Evolutionary conservation across 164 flowering plant genomes (phyloP).

Genomic region (Kingdonia uniflora): DNA sequence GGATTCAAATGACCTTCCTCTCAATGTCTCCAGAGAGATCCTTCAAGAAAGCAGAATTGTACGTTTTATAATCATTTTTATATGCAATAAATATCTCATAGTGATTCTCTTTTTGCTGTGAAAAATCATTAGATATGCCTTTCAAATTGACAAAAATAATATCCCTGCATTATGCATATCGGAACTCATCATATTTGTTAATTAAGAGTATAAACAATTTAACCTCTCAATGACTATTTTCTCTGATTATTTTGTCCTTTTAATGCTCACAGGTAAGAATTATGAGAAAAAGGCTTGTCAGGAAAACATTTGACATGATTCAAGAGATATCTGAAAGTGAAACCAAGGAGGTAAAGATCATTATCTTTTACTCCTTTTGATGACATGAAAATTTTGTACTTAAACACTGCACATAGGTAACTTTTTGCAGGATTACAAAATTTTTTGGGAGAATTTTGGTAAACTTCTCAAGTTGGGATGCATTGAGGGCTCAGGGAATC

Average conservation of each 20-base stretch:
- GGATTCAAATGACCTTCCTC: conserved; percentile 95
- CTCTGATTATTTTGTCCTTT: neutral
- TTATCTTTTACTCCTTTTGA: neutral
- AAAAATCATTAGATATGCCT: neutral
- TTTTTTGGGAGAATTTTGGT: conserved; percentile 99
- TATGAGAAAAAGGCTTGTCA: conserved; percentile 95
- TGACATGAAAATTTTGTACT: neutral
- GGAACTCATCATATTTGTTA: too few relatives aligned
- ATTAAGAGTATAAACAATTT: too few relatives aligned
- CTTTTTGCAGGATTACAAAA: conserved; percentile 75
- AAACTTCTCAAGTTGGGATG: conserved; percentile 87
- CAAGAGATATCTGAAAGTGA: conserved; percentile 85
- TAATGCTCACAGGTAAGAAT: conserved; percentile 62
- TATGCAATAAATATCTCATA: neutral
- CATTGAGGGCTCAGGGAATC: conserved; percentile 90
- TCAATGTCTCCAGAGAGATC: conserved; percentile 92
- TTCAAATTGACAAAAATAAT: too few relatives aligned
- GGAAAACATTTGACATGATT: conserved; percentile 98
- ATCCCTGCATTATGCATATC: too few relatives aligned
- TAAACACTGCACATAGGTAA: neutral
- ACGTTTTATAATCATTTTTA: conserved; percentile 18
- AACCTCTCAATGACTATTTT: neutral
- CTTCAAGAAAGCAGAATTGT: conserved; percentile 98
- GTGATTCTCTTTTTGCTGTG: neutral
- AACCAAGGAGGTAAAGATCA: conserved; percentile 61